phyloP scores from a whole-genome alignment of 495 filamentous ascomycete genomes.

The Tetracladium marchalianum region DNA sequence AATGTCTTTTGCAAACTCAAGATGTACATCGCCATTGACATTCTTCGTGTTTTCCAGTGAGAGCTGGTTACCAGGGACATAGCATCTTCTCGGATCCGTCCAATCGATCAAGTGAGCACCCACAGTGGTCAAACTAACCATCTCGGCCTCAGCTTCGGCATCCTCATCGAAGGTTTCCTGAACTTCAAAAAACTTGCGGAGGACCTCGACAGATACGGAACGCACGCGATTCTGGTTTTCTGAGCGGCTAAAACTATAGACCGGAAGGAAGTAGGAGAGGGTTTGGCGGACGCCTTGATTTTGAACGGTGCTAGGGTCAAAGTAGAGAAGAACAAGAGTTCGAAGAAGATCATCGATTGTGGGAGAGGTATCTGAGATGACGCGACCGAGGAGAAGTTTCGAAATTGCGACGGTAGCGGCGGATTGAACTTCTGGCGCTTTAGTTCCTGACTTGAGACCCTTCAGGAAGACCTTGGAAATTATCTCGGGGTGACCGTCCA shows the following conservation, averaged over 20 bases:
- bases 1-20: slow-evolving; percentile 53
- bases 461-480: slow-evolving; percentile 64
- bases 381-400: slow-evolving; percentile 74
- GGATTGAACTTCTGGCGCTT: slow-evolving; percentile 64
- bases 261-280: slow-evolving; percentile 89
- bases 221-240: slow-evolving; percentile 78
- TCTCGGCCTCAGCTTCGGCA: slow-evolving; percentile 65
- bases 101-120: slow-evolving; percentile 81
- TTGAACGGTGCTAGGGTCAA: slow-evolving; percentile 71
- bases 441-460: slow-evolving; percentile 58
- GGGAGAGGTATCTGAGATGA: slow-evolving; percentile 43
- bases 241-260: slow-evolving; percentile 76
- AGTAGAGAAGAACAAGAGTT: slow-evolving; percentile 75
- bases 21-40: slow-evolving; percentile 57
- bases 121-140: slow-evolving; percentile 65
- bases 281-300: slow-evolving; percentile 87
- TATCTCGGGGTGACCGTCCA: slow-evolving; percentile 46
- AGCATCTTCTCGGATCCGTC: slow-evolving; percentile 87
- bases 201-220: slow-evolving; percentile 52
- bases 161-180: slow-evolving; percentile 67
- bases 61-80: slow-evolving; percentile 52
- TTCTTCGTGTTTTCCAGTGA: slow-evolving; percentile 44
- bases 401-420: slow-evolving; percentile 73
- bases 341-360: slow-evolving; percentile 62
- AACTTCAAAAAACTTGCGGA: slow-evolving; percentile 55